A percentile compares a stretch with the other conserved stretches of the same genome.
Conservation (phyloP, 768 basidiomycete species). For the Tricholoma terreum region DNA sequence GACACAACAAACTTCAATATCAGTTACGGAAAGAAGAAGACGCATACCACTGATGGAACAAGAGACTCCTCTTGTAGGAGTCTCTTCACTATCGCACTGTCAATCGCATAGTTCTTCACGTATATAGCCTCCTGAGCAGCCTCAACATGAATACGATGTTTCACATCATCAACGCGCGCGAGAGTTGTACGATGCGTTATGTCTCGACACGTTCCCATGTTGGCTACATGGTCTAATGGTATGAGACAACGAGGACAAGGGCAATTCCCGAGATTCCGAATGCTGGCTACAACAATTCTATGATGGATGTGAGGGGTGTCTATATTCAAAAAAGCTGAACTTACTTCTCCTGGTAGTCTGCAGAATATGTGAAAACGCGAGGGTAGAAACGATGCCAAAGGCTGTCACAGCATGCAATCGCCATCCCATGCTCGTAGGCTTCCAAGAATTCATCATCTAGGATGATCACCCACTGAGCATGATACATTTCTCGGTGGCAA, state of each 20-base stretch:
- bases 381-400: conserved; percentile 3
- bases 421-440: conserved; percentile 20
- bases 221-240: conserved; percentile 1
- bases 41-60: no score
- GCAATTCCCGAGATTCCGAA: conserved; percentile 10
- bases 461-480: conserved; percentile 20
- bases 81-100: conserved; percentile 19
- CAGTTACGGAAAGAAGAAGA: neutral
- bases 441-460: conserved; percentile 12
- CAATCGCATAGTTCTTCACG: conserved; percentile 20
- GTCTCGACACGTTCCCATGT: conserved; percentile 2
- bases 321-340: neutral
- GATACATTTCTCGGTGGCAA: conserved; percentile 25
- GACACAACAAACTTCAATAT: neutral
- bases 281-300: conserved; percentile 16
- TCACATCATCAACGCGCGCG: neutral
- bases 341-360: conserved; percentile 29
- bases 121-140: conserved; percentile 24
- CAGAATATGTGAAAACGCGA: conserved; percentile 25
- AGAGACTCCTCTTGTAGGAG: conserved; percentile 21
- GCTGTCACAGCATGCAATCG: conserved; percentile 17
- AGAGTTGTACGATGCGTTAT: neutral
- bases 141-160: conserved; percentile 9
- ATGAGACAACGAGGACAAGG: conserved; percentile 15
- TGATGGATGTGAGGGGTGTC: neutral